Percentiles rank a stretch among this genome's conserved stretches.
These are phyloP conservation scores for Sphaerulina vaccinii DNA, from an alignment of 2,329 filamentous ascomycete species.

Conservation along the genomic window DNA sequence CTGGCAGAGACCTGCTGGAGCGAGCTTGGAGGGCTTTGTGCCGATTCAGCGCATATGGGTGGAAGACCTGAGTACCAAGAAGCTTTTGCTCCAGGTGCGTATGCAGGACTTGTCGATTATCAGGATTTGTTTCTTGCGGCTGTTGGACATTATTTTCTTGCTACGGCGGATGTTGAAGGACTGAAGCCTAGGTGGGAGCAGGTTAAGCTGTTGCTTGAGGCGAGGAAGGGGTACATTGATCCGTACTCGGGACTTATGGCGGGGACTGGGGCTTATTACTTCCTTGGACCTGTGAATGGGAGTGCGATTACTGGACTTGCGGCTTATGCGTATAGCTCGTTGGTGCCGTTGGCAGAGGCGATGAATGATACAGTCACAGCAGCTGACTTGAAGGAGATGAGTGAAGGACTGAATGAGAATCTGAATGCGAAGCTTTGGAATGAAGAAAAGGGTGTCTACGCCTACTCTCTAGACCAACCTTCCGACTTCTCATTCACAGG, in stretches of 20 bases:
- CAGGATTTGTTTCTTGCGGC: conserved; percentile 36
- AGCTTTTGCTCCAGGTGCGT: not conserved
- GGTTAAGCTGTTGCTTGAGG: conserved; percentile 30
- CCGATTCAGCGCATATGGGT: conserved; percentile 22
- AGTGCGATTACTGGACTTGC: conserved; percentile 31
- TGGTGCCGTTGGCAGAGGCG: conserved; percentile 35
- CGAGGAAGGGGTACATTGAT: conserved; percentile 32
- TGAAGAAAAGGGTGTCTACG: conserved; percentile 34
- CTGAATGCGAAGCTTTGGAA: conserved; percentile 41
- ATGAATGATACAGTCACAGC: conserved; percentile 34
- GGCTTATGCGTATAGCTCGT: conserved; percentile 31
- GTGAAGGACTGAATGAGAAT: conserved; percentile 27
- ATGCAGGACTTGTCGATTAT: conserved; percentile 32
- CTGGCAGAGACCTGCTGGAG: conserved; percentile 23
- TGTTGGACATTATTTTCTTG: conserved; percentile 33
- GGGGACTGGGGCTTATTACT: conserved; percentile 21
- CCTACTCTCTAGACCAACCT: conserved; percentile 28
- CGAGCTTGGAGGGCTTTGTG: conserved; percentile 16
- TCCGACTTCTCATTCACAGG: conserved; percentile 38
- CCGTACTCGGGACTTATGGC: conserved; percentile 31
- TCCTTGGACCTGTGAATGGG: conserved; percentile 36
- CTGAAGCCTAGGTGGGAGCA: conserved; percentile 29
- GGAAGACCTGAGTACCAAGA: conserved; percentile 8
- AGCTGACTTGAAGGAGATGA: conserved; percentile 25
- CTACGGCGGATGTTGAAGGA: conserved; percentile 25